Evolutionary conservation across 108 stramenopile species (phyloP).

Genomic region (Epipyxis sp.): DNA sequence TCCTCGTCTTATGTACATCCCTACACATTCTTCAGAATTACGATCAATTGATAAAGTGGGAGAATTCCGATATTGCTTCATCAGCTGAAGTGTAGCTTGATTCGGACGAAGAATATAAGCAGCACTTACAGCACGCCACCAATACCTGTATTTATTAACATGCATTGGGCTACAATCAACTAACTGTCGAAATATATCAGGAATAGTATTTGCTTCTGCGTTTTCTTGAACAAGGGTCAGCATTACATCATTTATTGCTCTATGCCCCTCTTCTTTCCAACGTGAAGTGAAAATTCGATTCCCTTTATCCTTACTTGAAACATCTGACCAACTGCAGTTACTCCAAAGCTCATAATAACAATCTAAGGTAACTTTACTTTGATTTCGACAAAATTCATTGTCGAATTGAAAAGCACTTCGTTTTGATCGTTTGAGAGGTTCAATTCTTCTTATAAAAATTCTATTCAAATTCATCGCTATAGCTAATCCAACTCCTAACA

Average conservation of each 20-base stretch:
- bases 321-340: neutral
- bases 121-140: neutral
- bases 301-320: neutral
- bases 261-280: too few species aligned
- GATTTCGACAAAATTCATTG: neutral
- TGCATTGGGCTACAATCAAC: neutral
- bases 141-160: neutral
- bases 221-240: too few species aligned
- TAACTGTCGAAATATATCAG: neutral
- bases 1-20: too few species aligned
- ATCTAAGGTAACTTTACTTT: neutral
- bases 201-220: too few species aligned
- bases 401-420: neutral
- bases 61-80: too few species aligned
- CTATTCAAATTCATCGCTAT: neutral
- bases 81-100: neutral
- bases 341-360: neutral
- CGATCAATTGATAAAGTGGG: too few species aligned
- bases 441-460: too few species aligned
- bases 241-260: neutral
- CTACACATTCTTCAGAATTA: too few species aligned
- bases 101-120: neutral
- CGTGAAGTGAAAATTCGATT: too few species aligned
- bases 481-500: neutral
- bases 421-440: too few species aligned